phyloP scores from a whole-genome alignment of 371 early-diverging fungal genomes.

The Mycotypha africana region DNA sequence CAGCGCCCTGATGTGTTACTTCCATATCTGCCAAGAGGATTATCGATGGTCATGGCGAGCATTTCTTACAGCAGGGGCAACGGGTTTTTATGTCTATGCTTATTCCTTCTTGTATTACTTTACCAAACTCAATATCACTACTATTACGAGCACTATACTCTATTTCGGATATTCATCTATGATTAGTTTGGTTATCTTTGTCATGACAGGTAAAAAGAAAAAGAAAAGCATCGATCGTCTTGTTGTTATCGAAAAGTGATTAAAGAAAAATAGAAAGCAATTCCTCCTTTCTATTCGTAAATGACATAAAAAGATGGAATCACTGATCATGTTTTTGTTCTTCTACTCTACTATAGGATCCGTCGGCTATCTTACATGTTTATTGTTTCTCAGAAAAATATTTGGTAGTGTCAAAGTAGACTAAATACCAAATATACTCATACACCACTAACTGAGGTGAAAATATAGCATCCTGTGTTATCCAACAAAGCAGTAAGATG shows the following conservation, averaged over 20 bases:
- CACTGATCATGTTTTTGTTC: too few species aligned
- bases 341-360: constrained; percentile 25
- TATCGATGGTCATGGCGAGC: constrained; percentile 96
- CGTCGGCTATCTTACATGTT: constrained; percentile 73
- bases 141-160: constrained; percentile 73
- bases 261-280: neutral
- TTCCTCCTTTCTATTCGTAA: too few species aligned
- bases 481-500: too few species aligned
- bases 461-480: too few species aligned
- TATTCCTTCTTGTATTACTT: constrained; percentile 81
- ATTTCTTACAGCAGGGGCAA: constrained; percentile 84
- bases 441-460: too few species aligned
- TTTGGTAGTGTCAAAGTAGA: constrained; percentile 83
- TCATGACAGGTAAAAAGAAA: constrained; percentile 44
- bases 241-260: neutral
- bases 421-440: constrained; percentile 29
- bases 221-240: too few species aligned
- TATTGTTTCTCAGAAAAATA: constrained; percentile 76
- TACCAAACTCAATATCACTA: constrained; percentile 65
- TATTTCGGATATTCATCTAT: constrained; percentile 90
- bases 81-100: constrained; percentile 83
- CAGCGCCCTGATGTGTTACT: constrained; percentile 83
- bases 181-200: constrained; percentile 68
- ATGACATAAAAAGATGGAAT: too few species aligned
- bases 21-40: constrained; percentile 90